Base-by-base conservation (phyloP, 495 filamentous ascomycete species). In the Podospora sp. region DNA sequence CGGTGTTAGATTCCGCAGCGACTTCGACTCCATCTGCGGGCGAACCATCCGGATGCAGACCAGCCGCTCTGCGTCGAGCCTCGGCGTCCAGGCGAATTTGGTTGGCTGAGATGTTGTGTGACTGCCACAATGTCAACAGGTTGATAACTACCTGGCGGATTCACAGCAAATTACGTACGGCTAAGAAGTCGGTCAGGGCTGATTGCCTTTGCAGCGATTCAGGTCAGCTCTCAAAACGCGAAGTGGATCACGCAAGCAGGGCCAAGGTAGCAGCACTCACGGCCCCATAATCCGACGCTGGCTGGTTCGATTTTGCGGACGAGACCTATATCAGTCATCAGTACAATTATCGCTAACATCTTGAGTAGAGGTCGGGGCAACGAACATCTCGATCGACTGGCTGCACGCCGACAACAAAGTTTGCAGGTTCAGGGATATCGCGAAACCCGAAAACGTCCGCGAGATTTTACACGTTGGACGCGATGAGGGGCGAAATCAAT, bases 91-190 rank as follows among this genome's bases (percentile, higher is more conserved):
- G 78, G 49, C 86, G 84, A 69, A 96, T 96, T 67, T 92, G 88
- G 29, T 82, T 80, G 6, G 92, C 92, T n/a, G 91, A 94, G 73
- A 96, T 96, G 69, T 95, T 95, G 75, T 97, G 90, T 12, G 92
- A 89, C 87, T 92, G 68, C 1, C n/a, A 5, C 9, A 8, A 12
- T 16, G 20, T 3, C 16, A 33, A 8, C 12, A 55, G 26, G 11
- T 22, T 24, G 49, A 22, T 55, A 51, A 7, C 9, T 9, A 66
- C 79, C 86, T n/a, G n/a, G n/a, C 69, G 78, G 7, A 26, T 2
- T 22, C 20, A 55, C 14, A 20, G 16, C 16, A 12, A 22, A 55
- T 55, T 14, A 29, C 56, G 9, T 59, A 91, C 89, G 60, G 90
- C 91, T 26, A 96, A 79, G 68, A 92, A 96, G 69, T 93, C 89